Percentiles rank a stretch among this genome's conserved stretches.
Conservation (phyloP, 2,329 filamentous ascomycete species). For the Fusarium sp. region DNA sequence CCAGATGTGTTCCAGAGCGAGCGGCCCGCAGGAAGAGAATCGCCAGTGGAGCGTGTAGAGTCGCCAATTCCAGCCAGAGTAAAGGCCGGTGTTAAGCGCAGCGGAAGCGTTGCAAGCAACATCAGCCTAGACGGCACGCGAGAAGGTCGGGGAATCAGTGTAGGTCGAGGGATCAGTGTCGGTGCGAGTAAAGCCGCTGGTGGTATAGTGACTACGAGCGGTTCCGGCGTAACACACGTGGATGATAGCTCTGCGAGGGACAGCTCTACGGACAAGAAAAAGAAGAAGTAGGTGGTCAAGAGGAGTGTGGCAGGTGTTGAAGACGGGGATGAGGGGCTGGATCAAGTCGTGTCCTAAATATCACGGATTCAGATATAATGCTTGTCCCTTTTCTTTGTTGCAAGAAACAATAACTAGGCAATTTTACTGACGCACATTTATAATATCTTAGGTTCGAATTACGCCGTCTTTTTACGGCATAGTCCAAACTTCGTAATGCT, state of each 20-base stretch:
- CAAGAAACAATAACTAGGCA: constrained; percentile 2
- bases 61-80: constrained; percentile 36
- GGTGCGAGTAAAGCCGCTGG: constrained; percentile 55
- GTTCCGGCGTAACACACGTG: constrained; percentile 37
- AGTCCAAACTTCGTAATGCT: not conserved
- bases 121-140: constrained; percentile 59
- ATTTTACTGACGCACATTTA: not conserved
- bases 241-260: constrained; percentile 30
- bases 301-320: not conserved
- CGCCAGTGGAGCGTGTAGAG: constrained; percentile 35
- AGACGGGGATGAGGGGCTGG: not conserved
- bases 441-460: not conserved
- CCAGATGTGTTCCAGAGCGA: constrained; percentile 24
- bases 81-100: constrained; percentile 37
- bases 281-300: constrained; percentile 24
- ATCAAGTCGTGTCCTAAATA: constrained; percentile 1
- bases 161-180: constrained; percentile 59
- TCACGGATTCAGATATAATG: not conserved
- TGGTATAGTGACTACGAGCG: constrained; percentile 53
- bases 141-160: constrained; percentile 57
- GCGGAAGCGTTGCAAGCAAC: constrained; percentile 52
- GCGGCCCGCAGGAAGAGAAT: constrained; percentile 25
- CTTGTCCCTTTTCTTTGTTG: constrained; percentile 19
- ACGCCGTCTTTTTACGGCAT: constrained; percentile 14
- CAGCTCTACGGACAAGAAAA: constrained; percentile 40